Base-by-base conservation (phyloP, 345 rosid genomes). In the Moricandia moricandioides region DNA sequence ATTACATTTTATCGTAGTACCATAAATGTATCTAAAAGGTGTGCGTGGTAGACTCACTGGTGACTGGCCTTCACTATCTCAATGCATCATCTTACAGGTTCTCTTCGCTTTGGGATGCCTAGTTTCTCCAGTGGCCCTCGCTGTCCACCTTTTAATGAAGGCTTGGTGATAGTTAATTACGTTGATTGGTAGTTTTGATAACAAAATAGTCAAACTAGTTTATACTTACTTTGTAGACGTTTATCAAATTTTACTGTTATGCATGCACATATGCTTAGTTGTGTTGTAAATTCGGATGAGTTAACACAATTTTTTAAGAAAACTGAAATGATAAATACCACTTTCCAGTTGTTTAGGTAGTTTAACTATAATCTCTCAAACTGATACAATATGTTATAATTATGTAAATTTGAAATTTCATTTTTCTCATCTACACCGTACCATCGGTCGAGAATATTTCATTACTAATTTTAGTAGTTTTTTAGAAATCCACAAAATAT, bases 61-160 rank as follows among this genome's bases (percentile, higher is more conserved):
- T 57, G 45, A 39, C 45, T 39, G n/a, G 12, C 67, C 45, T 18
- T 72, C 51, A 37, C 30, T 54, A 34, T 51, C 8, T 29, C 55
- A 26, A 51, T 24, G 34, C 8, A 54, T 34, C 12, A 54, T 35
- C n/a, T n/a, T 24, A 69, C 68, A 11, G 12, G 13, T 37, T 64
- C 70, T 64, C 63, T 27, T 64, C 70, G 65, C 63, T 35, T 52
- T 29, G 27, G 33, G 34, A 33, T 52, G 30, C 17, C 39, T 62
- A 35, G 39, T 72, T 72, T 62, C 30, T 72, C 31, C 14, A 63
- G 70, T 63, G 70, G 37, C 61, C 60, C 67, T 47, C 51, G 51
- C 5, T 49, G 35, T 49, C 60, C 8, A 49, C 35, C 8, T 62
- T 61, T 51, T 21, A 34, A 9, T 18, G 5, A 47, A 47, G 3